These are phyloP conservation scores for Trichoderma aggressivum DNA, from an alignment of 2,329 filamentous ascomycete species.

Conservation along the genomic window DNA sequence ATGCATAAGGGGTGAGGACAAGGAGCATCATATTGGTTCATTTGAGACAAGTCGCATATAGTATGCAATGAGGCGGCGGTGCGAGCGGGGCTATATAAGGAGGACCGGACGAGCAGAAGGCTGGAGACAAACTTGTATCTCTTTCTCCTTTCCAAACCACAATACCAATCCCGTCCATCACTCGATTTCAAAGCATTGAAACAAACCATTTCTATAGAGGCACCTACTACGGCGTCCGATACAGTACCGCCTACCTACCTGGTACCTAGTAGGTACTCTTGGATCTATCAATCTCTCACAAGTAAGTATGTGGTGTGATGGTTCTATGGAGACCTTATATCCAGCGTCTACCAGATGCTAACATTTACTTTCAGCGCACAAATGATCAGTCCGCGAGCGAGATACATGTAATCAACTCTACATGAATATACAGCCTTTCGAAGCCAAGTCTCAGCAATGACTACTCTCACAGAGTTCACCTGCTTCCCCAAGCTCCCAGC, in stretches of 20 bases:
- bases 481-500: background rate
- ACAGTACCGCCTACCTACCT: background rate
- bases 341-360: background rate
- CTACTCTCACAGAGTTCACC: background rate
- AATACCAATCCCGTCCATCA: background rate
- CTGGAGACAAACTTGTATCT: background rate
- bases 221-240: background rate
- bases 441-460: background rate
- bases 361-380: background rate
- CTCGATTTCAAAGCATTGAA: background rate
- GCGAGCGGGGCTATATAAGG: background rate
- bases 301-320: background rate
- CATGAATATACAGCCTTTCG: background rate
- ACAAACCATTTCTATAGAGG: background rate
- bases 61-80: background rate
- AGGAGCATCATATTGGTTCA: background rate
- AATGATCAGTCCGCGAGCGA: background rate
- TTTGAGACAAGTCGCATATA: background rate
- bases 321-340: background rate
- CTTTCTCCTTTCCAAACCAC: background rate
- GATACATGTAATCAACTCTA: background rate
- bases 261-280: too few relatives aligned
- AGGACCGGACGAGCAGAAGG: background rate
- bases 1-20: background rate
- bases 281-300: background rate